Base-by-base conservation (phyloP, 441 rosid species). In the Mallotus repandus region DNA sequence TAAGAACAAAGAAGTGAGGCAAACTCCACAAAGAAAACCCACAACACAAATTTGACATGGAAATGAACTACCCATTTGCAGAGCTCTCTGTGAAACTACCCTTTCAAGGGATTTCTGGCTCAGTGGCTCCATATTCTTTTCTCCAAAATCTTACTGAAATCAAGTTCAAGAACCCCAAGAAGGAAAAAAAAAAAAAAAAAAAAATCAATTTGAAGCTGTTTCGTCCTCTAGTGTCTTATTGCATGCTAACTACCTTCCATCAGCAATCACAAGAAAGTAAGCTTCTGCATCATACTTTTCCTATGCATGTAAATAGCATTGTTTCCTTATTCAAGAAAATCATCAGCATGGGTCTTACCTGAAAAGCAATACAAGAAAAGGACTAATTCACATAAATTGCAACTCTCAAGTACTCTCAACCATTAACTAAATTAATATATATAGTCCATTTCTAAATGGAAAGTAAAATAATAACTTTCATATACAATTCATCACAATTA, bases 41-140 rank as follows among this genome's bases (percentile, higher is more conserved):
- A 91, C 81, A 32, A 93, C 96, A 76, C 98, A 93, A 48, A 95
- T 84, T 80, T 93, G 99, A 74, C 98, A 93, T 54, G 94, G 83
- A 85, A 93, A 91, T 74, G 99, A 95, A 78, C 75, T 88, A 0
- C 98, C 94, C 86, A 91, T 89, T 79, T 90, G 93, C 76, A 91
- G 66, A 70, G 97, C 99, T 78, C 64, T 93, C 76, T 91, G 97
- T 73, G 97, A 93, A 61, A 95, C 84, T 14, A 89, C 79, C 76
- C 91, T 95, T 79, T 95, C 97, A 21, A 95, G 72, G 60, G 88
- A 83, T 86, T 87, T 95, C 78, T 80, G 85, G 55, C 72, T 80
- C 62, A 79, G n/a, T 41, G 82, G 65, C 78, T 85, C 85, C 89
- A 84, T 82, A 10, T 75, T 57, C 74, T 52, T 57, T 5, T 43